Evolutionary conservation across 2,329 filamentous ascomycete species (phyloP).

Genomic region (Colletotrichum paranaense): DNA sequence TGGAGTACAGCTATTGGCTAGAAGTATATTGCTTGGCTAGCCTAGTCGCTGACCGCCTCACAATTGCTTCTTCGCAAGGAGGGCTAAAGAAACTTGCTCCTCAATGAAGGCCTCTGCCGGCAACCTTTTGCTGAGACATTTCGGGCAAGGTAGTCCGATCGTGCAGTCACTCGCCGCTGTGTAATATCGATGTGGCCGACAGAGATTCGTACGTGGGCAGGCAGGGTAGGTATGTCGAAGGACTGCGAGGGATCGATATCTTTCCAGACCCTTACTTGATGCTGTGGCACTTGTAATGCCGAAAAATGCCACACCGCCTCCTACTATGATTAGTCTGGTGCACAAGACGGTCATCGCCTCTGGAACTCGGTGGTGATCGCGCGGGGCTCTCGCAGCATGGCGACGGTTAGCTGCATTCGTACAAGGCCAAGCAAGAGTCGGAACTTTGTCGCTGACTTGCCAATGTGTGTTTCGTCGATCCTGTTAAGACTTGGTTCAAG

Average conservation of each 20-base stretch:
- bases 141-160: constrained; percentile 30
- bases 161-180: constrained; percentile 18
- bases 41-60: constrained; percentile 23
- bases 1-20: not conserved
- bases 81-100: constrained; percentile 2
- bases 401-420: constrained; percentile 15
- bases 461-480: not conserved
- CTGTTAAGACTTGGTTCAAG: not conserved
- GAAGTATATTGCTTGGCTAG: not conserved
- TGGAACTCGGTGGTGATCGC: not conserved
- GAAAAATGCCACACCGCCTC: constrained; percentile 28
- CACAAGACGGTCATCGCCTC: not conserved
- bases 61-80: constrained; percentile 18
- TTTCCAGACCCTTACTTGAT: not conserved
- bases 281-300: constrained; percentile 18
- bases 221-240: not conserved
- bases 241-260: not conserved
- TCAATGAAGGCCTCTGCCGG: constrained; percentile 8
- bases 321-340: not conserved
- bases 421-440: not conserved
- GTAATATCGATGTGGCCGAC: constrained; percentile 15
- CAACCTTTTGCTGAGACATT: constrained; percentile 17
- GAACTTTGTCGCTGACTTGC: not conserved
- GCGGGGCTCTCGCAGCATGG: constrained; percentile 5
- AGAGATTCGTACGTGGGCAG: not conserved